Evolutionary conservation across 495 filamentous ascomycete genomes (phyloP).

Genomic region (Apiosordaria backusii): DNA sequence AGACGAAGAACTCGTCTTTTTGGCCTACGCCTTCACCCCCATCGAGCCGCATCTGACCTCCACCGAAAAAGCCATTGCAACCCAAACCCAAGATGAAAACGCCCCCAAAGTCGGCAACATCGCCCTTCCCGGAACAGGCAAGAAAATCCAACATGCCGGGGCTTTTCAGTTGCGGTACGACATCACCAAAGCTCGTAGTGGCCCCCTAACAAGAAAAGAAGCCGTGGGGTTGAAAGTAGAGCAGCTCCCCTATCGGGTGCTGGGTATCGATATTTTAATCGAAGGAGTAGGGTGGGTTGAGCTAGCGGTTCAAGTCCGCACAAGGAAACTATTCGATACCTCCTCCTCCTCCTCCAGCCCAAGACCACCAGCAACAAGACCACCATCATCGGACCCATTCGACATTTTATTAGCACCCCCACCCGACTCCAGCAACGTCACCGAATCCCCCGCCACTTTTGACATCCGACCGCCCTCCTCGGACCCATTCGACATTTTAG

Average conservation of each 20-base stretch:
- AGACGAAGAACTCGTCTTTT: slow-evolving; percentile 50
- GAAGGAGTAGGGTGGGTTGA: slow-evolving; percentile 95
- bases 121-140: slow-evolving; percentile 52
- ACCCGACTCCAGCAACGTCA: no score
- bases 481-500: background rate
- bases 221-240: slow-evolving; percentile 54
- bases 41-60: slow-evolving; percentile 68
- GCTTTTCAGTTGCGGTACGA: slow-evolving; percentile 72
- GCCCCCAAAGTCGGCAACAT: slow-evolving; percentile 56
- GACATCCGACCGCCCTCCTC: background rate
- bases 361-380: no score
- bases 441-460: no score
- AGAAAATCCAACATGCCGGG: slow-evolving; percentile 63
- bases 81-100: slow-evolving; percentile 54
- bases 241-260: slow-evolving; percentile 69
- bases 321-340: slow-evolving; percentile 35
- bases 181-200: slow-evolving; percentile 67
- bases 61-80: slow-evolving; percentile 70
- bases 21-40: slow-evolving; percentile 76
- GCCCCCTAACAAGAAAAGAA: slow-evolving; percentile 51
- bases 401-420: no score
- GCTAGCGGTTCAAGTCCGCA: slow-evolving; percentile 73
- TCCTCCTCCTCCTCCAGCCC: no score
- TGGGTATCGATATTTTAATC: slow-evolving; percentile 79
- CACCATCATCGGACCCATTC: no score